Base-by-base conservation (phyloP, 345 rosid species). In the Eucalyptus guilfoylei region DNA sequence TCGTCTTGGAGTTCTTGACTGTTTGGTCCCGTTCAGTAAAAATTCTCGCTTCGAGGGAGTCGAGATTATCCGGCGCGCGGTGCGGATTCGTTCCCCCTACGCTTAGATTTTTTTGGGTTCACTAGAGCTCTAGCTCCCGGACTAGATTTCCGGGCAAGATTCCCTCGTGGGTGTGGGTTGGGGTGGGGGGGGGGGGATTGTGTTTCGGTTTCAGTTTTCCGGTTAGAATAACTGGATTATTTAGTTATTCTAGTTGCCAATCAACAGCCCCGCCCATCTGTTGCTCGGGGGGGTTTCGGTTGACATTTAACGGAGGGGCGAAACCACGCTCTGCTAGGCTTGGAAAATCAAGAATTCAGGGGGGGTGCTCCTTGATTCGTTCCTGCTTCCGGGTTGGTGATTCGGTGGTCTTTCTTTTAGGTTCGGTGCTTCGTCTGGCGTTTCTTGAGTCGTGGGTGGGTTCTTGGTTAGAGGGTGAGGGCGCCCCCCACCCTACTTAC, bases 301-400 rank as follows among this genome's bases (percentile, higher is more conserved):
- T 91, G 93, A 91, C 90, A 69, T 88, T 87, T 88, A 32, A 88
- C 87, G 88, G 91, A 90, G 91, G 87, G 92, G 72, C 86, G 88
- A 87, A 89, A 88, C 85, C 86, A 88, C 89, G 40, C 92, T 92
- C 92, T 90, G 88, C 58, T 91, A 91, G 90, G 91, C 91, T 92
- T 88, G 92, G 91, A 91, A 91, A 90, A 91, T 90, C 58, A 42
- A 92, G 92, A 90, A 90, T 93, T 86, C 81, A 76, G 87, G 92
- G 90, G 62, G 30, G 62, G 13, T 26, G 90, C 93, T 92, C 89
- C 91, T 90, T 87, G 89, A 93, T 93, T 90, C 67, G 48, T 88
- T 87, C 91, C 86, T 48, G 64, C 40, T 83, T 60, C 88, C 85
- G 92, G 89, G 87, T 87, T 49, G 55, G 87, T 86, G 89, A 88